Base-by-base conservation (phyloP, 805 yeast species). In the Helenozyma baotianmanensis region DNA sequence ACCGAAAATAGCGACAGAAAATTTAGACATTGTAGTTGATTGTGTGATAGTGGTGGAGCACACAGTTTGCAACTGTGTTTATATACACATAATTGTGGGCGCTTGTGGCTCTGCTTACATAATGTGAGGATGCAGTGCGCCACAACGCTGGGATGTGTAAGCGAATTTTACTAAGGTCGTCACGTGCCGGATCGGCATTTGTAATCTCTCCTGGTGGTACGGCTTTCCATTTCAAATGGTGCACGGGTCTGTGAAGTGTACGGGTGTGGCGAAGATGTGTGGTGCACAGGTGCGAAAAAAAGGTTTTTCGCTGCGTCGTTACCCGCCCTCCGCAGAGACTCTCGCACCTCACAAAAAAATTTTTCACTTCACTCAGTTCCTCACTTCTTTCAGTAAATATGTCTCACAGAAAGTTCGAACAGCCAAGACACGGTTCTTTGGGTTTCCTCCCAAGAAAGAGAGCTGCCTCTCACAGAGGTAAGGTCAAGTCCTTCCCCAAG, bases 401-500 rank as follows among this genome's bases (percentile, higher is more conserved):
- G 99, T 92, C 98, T 72, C 99, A 92, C 92, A 87, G 99, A 84
- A 92, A 92, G 83, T 92, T 68, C 92, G 97, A 92, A 86, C 95
- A 92, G 62, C 99, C 99, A 80, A 88, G 99, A 80, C 97, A 92
- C 89, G 99, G 99, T 75, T 90, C 95, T 72, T 79, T 92, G 71
- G 98, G 97, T 68, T 92, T 88, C 96, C 79, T 83, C 62, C 98
- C 99, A 83, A 88, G 96, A 82, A 92, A 92, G 96, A 88, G 98
- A 81, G 88, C 97, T 68, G 81, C 94, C 72, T 78, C 83, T 68
- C 92, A 87, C 78, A 86, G 95, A 80, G 98, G 96, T 76, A 89
- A 86, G 79, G 92, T 89, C 68, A 90, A 88, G 87, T 78, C 99
- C 48, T 92, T 90, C 95, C 98, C 99, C 70, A 88, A 82, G 80